Evolutionary conservation across 805 yeast genomes (phyloP).

Genomic region (Lipomyces kockii): DNA sequence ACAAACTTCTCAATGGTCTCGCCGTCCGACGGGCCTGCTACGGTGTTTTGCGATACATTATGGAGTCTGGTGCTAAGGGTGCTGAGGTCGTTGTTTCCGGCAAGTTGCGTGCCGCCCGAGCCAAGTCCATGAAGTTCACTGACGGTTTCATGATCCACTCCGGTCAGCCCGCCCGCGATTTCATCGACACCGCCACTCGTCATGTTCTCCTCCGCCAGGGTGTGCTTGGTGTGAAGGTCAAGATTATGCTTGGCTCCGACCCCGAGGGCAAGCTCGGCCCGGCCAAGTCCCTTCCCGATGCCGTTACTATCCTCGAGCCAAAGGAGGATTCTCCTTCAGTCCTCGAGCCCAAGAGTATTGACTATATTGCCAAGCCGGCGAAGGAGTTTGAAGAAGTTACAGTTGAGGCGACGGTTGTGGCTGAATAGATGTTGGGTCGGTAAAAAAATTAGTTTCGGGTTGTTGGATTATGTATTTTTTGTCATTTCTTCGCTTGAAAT

Average conservation of each 20-base stretch:
- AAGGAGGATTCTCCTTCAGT: slow-evolving; percentile 89
- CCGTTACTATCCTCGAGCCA: slow-evolving; percentile 85
- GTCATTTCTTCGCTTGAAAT: not conserved
- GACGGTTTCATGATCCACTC: slow-evolving; percentile 99
- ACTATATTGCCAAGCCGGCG: slow-evolving; percentile 29
- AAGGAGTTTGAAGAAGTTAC: slow-evolving; percentile 20
- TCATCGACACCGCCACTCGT: slow-evolving; percentile 98
- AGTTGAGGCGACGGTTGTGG: slow-evolving; percentile 9
- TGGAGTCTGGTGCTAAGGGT: slow-evolving; percentile 99
- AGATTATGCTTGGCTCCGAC: slow-evolving; percentile 99
- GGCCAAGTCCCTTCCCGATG: slow-evolving; percentile 82
- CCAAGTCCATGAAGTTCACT: slow-evolving; percentile 99
- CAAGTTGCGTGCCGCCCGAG: slow-evolving; percentile 99
- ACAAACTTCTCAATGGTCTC: slow-evolving; percentile 97
- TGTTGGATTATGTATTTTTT: slow-evolving; percentile 3
- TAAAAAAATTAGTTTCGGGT: not conserved
- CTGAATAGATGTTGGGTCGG: slow-evolving; percentile 4
- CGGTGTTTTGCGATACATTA: slow-evolving; percentile 99
- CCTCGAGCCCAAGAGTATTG: slow-evolving; percentile 61
- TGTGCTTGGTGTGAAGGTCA: slow-evolving; percentile 99
- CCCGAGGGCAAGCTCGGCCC: slow-evolving; percentile 76
- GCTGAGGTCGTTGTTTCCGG: slow-evolving; percentile 99
- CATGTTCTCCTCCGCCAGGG: slow-evolving; percentile 99
- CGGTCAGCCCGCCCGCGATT: slow-evolving; percentile 99
- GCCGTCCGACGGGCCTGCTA: slow-evolving; percentile 99